These are phyloP conservation scores for Asterochloris sp. DNA, from an alignment of 139 green algal genomes.

Conservation along the genomic window DNA sequence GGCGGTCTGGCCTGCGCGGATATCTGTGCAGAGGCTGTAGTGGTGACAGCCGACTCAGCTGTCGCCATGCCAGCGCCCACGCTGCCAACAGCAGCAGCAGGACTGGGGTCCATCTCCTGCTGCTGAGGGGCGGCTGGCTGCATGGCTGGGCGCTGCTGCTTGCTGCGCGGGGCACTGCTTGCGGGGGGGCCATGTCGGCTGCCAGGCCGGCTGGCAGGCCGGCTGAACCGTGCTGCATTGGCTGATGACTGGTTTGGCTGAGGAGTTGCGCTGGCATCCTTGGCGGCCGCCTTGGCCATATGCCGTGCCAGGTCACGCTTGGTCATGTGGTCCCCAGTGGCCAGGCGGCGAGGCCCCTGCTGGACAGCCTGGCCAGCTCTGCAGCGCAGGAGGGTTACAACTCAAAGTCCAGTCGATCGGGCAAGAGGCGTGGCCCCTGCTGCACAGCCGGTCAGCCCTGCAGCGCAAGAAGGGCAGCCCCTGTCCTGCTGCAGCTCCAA, in stretches of 20 bases:
- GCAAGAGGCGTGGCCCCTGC: too few species aligned
- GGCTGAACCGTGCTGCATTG: not conserved
- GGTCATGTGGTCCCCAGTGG: conserved; percentile 5
- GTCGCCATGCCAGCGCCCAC: not conserved
- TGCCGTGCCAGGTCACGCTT: conserved; percentile 12
- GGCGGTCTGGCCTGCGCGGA: too few species aligned
- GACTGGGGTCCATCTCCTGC: not conserved
- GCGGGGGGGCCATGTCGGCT: not conserved
- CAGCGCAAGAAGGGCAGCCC: too few species aligned
- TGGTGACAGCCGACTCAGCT: not conserved
- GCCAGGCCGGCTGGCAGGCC: not conserved
- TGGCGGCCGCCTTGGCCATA: conserved; percentile 11
- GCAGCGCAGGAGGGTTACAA: too few species aligned
- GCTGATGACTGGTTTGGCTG: not conserved
- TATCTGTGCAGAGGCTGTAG: not conserved
- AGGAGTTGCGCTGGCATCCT: not conserved
- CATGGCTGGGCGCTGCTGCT: conserved; percentile 1
- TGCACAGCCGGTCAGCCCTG: too few species aligned
- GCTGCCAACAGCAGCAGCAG: not conserved
- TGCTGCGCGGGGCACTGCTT: not conserved
- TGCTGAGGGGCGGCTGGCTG: conserved; percentile 9
- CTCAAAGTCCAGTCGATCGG: too few species aligned
- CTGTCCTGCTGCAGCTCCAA: too few species aligned
- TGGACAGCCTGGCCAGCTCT: conserved; percentile 8
- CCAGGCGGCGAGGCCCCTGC: not conserved